These are phyloP conservation scores for Botryosphaeria dothidea DNA, from an alignment of 2,329 filamentous ascomycete genomes.

Conservation along the genomic window DNA sequence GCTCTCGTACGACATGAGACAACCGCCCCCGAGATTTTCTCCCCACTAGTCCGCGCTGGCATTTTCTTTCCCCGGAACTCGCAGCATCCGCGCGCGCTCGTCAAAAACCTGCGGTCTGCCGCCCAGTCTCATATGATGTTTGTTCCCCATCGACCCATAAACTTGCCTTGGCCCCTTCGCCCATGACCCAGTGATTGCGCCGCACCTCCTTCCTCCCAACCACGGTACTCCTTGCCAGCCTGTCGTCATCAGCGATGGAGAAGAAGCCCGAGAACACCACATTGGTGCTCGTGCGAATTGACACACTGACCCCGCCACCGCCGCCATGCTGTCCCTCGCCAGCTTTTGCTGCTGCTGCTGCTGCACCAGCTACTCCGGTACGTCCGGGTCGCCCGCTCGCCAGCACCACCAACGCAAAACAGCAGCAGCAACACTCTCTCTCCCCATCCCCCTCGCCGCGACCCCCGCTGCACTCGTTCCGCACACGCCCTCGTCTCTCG, in stretches of 20 bases:
- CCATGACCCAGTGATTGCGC: neutral
- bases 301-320: neutral
- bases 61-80: neutral
- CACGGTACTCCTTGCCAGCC: conserved; percentile 6
- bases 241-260: conserved; percentile 9
- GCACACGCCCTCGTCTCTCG: neutral
- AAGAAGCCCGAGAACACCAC: conserved; percentile 8
- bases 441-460: neutral
- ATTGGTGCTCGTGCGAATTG: conserved; percentile 9
- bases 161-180: neutral
- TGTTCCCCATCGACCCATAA: neutral
- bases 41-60: neutral
- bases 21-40: conserved; percentile 10
- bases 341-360: neutral
- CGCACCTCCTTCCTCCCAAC: neutral
- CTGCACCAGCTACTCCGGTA: too few relatives aligned
- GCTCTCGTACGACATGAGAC: conserved; percentile 17
- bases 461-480: neutral
- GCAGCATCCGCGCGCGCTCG: neutral
- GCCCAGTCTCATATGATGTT: neutral
- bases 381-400: neutral
- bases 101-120: neutral
- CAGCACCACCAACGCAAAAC: neutral
- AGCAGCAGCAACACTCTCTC: neutral
- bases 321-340: neutral